Evolutionary conservation across 768 basidiomycete genomes (phyloP), one percentile per base, ranked within the genome.

Genomic region (Austroboletus eburneus): DNA sequence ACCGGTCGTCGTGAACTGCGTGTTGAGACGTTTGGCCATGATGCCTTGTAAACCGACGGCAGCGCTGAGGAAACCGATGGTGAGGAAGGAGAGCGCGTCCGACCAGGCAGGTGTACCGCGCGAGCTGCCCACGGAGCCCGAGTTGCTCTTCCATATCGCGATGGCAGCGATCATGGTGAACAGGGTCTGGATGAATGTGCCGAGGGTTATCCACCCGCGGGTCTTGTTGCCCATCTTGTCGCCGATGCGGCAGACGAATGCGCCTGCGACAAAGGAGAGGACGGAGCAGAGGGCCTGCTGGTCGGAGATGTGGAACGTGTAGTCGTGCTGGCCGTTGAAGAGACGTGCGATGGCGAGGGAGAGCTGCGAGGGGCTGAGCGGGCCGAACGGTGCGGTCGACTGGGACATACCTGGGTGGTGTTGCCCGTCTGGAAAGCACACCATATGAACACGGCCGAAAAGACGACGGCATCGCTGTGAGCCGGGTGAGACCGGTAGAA

Each of bases 381-480:
- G 27, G 9, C 3, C 2, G 14, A 25, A 9, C 0, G 13, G 16
- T 8, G 7, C 0, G 13, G 16, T 8, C 3, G 9, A 35, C 9
- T 6, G 0, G 1, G 1, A 39, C 57, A 21, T 56, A 83, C 82
- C 71, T 85, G 83, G 9, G 79, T 73, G 53, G 80, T 79, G 60
- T 87, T 87, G 42, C 85, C 87, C 0, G 87, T 90, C 65, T 91
- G 88, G 65, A 90, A 91, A 13, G 83, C 87, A 63, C 83, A 86
- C 87, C 89, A 91, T 12, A 91, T 79, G 63, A 81, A 91, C 39
- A 88, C 71, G 2, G 89, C 84, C 36, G 85, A 80, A 69, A 91
- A 91, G 3, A 79, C 81, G 23, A 90, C 71, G 2, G 78, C 77
- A 57, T 87, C 83, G 13, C 86, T 89, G 51, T 27, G 27, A 27